Percentiles rank a stretch among this genome's conserved stretches.
phyloP scores from a whole-genome alignment of 352 stramenopile species.

The Phytophthora litchii region DNA sequence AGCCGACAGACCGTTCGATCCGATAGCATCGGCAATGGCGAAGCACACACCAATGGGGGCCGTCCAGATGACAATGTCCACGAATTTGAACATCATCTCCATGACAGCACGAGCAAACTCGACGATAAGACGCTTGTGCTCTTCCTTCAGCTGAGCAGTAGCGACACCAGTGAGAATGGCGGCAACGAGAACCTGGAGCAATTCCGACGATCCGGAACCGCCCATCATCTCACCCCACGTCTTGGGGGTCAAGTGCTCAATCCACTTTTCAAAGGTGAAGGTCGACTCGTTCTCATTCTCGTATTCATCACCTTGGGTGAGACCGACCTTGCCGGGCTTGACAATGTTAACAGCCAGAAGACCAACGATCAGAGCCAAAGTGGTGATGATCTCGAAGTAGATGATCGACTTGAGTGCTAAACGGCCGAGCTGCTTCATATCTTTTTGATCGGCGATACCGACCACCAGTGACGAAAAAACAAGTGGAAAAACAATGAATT shows the following conservation, averaged over 20 bases:
- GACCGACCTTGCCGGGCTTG: slow-evolving; percentile 52
- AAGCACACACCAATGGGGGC: slow-evolving; percentile 65
- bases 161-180: slow-evolving; percentile 50
- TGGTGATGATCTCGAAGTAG: slow-evolving; percentile 69
- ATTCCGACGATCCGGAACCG: slow-evolving; percentile 54
- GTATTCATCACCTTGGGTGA: slow-evolving; percentile 45
- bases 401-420: slow-evolving; percentile 64
- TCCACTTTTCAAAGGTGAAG: slow-evolving; percentile 58
- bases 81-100: slow-evolving; percentile 76
- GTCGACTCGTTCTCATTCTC: slow-evolving; percentile 2
- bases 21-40: slow-evolving; percentile 54
- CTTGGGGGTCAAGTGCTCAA: slow-evolving; percentile 68
- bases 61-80: slow-evolving; percentile 71
- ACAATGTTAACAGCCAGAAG: slow-evolving; percentile 59
- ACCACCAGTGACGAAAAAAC: slow-evolving; percentile 68
- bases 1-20: slow-evolving; percentile 51
- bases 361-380: slow-evolving; percentile 51
- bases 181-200: slow-evolving; percentile 61
- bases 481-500: slow-evolving; percentile 72
- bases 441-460: slow-evolving; percentile 58
- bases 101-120: slow-evolving; percentile 49
- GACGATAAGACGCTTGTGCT: slow-evolving; percentile 54
- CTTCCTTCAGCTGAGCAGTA: slow-evolving; percentile 36
- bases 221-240: slow-evolving; percentile 78
- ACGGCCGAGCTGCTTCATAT: slow-evolving; percentile 65